Evolutionary conservation across 2,329 filamentous ascomycete species (phyloP), one percentile per base, ranked within the genome.

Genomic region (Calonectria pseudoturangicola): DNA sequence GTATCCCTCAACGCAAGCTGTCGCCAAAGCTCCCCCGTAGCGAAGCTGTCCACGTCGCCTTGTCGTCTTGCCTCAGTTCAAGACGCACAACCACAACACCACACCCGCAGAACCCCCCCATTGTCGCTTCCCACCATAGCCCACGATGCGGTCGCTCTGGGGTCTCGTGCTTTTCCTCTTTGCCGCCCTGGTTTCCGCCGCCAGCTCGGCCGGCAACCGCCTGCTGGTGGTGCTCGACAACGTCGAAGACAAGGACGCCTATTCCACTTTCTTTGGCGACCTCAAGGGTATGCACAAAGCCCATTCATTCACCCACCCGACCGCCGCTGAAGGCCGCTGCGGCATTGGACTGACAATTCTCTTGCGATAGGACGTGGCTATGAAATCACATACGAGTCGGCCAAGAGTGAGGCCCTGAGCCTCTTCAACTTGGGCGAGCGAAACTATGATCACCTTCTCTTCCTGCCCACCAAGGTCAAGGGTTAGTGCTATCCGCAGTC

Each of bases 381-480:
- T 85, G 88, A 93, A 73, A 88, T 98, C 78, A 90, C 90, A 45
- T 96, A 95, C 83, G 92, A 96, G 83, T 95, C 95, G 9, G 94
- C 95, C 73, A 97, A 97, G 87, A 94, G 91, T 83, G 91, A 95
- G 66, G 88, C 89, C 64, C 86, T 98, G 79, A 89, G 91, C 65
- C 89, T 99, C 77, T 98, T 98, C 87, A 89, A 92, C 82, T 92
- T 97, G 75, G 97, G 96, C 82, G 95, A 97, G 87, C 92, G 94
- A 83, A 92, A 91, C 75, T 98, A 96, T 85, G 96, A 98, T 86
- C 96, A 99, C 85, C 87, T 98, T 76, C 85, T 98, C 76, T 89
- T 99, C 78, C 91, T 98, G 76, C 97, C 97, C 66, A 92, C 93
- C 73, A 98, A 96, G 85, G 92, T 94, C 39, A 99, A 99, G 90